Conservation (phyloP, 306 rosid species). For the Trifolium pratense region DNA sequence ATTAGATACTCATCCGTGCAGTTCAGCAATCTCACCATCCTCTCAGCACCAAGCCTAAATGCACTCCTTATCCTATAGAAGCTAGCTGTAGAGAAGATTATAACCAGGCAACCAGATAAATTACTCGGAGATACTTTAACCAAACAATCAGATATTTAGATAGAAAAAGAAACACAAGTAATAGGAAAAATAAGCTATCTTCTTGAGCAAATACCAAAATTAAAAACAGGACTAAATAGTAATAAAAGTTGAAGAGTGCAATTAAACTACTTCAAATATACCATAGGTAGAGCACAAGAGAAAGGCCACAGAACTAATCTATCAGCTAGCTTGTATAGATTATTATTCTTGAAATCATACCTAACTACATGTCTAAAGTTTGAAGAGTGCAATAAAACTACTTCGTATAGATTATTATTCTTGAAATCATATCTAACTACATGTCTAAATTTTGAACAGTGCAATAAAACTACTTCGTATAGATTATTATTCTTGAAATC, state of each 20-base stretch:
- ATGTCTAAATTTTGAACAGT: no score
- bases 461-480: no score
- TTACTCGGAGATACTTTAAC: not conserved
- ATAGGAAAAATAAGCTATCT: not conserved
- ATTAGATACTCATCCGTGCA: constrained; percentile 63
- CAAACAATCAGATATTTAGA: constrained; percentile 10
- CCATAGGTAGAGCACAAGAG: not conserved
- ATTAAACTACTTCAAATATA: no score
- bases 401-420: no score
- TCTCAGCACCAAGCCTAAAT: constrained; percentile 67
- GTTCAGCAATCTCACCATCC: constrained; percentile 59
- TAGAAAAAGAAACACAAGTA: constrained; percentile 8
- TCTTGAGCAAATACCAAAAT: not conserved
- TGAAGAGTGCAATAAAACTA: no score
- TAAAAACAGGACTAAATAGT: not conserved
- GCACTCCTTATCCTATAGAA: constrained; percentile 84
- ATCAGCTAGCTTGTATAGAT: not conserved
- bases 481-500: not conserved
- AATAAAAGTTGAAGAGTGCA: not conserved
- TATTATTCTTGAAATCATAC: no score
- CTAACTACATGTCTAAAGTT: no score
- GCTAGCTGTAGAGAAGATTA: constrained; percentile 57
- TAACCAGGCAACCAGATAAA: constrained; percentile 25
- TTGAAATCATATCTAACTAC: no score
- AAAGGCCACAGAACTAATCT: not conserved